A percentile compares a stretch with the other conserved stretches of the same genome.
Evolutionary conservation across 306 rosid species (phyloP).

Genomic region (Spatholobus suberectus): DNA sequence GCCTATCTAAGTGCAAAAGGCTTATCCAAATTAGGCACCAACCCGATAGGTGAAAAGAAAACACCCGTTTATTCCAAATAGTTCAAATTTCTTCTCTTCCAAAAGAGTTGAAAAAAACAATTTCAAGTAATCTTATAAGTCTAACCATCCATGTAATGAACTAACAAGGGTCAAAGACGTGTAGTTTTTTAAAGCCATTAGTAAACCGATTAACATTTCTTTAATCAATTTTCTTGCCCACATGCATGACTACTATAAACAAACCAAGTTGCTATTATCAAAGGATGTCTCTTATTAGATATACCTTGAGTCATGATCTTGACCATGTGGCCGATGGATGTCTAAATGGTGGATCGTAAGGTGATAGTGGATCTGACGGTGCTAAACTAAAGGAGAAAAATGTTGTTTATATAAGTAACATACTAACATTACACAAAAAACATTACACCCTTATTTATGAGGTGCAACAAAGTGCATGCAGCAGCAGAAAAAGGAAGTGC

Average conservation of each 20-base stretch:
- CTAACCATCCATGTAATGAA: not conserved
- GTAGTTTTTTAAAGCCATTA: conserved; percentile 18
- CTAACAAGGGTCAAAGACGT: no score
- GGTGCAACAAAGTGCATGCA: conserved; percentile 27
- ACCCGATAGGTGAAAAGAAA: not conserved
- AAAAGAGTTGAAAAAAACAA: no score
- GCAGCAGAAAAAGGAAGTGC: not conserved
- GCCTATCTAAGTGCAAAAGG: no score
- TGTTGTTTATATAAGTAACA: no score
- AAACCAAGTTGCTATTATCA: conserved; percentile 13
- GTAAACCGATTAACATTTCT: conserved; percentile 27
- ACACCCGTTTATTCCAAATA: conserved; percentile 36
- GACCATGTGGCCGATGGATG: no score
- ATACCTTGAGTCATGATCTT: not conserved
- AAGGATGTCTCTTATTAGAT: not conserved
- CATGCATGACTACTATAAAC: conserved; percentile 1
- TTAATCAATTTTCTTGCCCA: conserved; percentile 9
- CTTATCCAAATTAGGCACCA: no score
- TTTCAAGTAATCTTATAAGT: not conserved
- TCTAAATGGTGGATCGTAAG: no score
- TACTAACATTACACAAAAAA: no score
- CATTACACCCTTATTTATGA: no score
- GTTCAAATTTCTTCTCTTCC: no score
- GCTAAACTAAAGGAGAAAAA: no score
- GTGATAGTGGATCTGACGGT: no score